Conservation (phyloP, 1,284 basidiomycete species). For the Microbotryum silenes-acaulis region DNA sequence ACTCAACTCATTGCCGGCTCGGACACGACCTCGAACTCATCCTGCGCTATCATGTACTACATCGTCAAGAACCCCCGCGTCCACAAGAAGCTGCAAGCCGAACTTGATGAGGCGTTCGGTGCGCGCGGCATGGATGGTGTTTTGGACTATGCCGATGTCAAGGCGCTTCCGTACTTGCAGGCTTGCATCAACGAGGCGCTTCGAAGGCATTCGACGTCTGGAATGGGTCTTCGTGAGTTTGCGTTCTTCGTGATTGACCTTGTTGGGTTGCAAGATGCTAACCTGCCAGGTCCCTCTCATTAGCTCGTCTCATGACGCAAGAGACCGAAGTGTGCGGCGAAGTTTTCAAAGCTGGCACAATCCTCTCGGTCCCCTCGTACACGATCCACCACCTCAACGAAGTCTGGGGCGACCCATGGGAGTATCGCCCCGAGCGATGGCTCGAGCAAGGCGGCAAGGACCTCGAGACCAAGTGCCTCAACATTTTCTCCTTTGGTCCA, state of each 20-base stretch:
- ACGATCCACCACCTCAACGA: slow-evolving; percentile 63
- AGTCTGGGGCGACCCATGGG: slow-evolving; percentile 64
- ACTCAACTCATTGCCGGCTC: slow-evolving; percentile 73
- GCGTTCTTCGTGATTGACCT: slow-evolving; percentile 18
- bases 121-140: slow-evolving; percentile 43
- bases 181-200: slow-evolving; percentile 76
- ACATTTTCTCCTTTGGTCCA: slow-evolving; percentile 53
- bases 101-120: slow-evolving; percentile 61
- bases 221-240: slow-evolving; percentile 54
- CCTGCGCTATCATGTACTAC: slow-evolving; percentile 76
- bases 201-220: slow-evolving; percentile 64
- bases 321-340: slow-evolving; percentile 55
- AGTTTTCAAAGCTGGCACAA: slow-evolving; percentile 57
- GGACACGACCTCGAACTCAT: slow-evolving; percentile 77
- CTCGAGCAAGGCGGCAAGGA: slow-evolving; percentile 55
- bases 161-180: slow-evolving; percentile 47
- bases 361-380: slow-evolving; percentile 49
- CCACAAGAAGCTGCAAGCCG: slow-evolving; percentile 64
- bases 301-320: slow-evolving; percentile 61
- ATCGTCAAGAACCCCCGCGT: slow-evolving; percentile 59
- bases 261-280: background rate
- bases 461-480: slow-evolving; percentile 59
- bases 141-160: slow-evolving; percentile 35
- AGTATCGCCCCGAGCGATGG: slow-evolving; percentile 61
- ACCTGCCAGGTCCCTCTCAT: background rate